Percentiles rank a stretch among this genome's conserved stretches.
Conservation (phyloP, 768 basidiomycete species). For the Pulveroboletus sp. region DNA sequence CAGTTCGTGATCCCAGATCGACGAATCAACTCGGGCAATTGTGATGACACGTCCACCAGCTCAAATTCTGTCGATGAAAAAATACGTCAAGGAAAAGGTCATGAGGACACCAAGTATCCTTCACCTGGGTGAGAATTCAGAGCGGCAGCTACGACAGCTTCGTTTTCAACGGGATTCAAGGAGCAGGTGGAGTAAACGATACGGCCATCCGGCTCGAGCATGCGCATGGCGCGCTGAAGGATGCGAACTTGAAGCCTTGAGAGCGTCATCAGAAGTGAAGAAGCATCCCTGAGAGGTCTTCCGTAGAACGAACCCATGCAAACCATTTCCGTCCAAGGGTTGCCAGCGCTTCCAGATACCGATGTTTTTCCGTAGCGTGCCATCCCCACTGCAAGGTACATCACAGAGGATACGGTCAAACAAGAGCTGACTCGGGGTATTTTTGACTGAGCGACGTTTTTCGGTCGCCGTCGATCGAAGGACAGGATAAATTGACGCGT, state of each 20-base stretch:
- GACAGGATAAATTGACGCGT: slow-evolving; percentile 82
- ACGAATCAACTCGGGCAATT: slow-evolving; percentile 68
- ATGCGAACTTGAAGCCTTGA: slow-evolving; percentile 88
- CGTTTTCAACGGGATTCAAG: slow-evolving; percentile 95
- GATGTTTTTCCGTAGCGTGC: slow-evolving; percentile 91
- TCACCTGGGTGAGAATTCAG: slow-evolving; percentile 68
- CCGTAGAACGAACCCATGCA: slow-evolving; percentile 65
- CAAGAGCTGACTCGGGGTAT: slow-evolving; percentile 50
- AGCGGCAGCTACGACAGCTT: slow-evolving; percentile 89
- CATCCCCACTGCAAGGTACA: slow-evolving; percentile 97
- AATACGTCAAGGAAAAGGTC: not conserved
- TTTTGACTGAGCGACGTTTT: slow-evolving; percentile 33
- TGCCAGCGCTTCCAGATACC: slow-evolving; percentile 95
- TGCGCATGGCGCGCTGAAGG: slow-evolving; percentile 86
- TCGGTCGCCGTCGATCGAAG: slow-evolving; percentile 38
- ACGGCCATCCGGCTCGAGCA: slow-evolving; percentile 76
- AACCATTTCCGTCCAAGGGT: slow-evolving; percentile 82
- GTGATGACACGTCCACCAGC: slow-evolving; percentile 74
- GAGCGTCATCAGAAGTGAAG: slow-evolving; percentile 7
- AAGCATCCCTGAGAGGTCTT: not conserved
- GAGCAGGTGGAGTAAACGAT: slow-evolving; percentile 99
- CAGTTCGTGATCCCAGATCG: slow-evolving; percentile 76
- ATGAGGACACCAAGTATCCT: not conserved
- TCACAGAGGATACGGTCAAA: slow-evolving; percentile 96
- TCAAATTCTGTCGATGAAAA: slow-evolving; percentile 53